Evolutionary conservation across 768 basidiomycete genomes (phyloP).

Genomic region (Trametes gibbosa): DNA sequence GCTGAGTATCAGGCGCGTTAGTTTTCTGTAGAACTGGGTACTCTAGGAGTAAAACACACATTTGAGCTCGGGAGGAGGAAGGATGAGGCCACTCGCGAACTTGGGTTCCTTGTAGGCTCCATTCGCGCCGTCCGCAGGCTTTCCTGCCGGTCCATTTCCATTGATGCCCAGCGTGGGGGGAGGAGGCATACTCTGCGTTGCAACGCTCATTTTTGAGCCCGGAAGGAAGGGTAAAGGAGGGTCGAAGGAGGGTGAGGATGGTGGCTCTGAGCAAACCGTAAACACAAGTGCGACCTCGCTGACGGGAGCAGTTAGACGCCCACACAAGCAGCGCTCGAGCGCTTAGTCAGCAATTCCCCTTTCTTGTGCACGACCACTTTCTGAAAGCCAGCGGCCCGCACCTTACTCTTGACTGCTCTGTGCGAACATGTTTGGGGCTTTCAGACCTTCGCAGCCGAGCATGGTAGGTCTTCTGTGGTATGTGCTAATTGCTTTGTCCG

Average conservation of each 20-base stretch:
- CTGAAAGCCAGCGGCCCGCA: constrained; percentile 11
- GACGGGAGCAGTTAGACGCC: constrained; percentile 4
- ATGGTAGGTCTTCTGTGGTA: constrained; percentile 86
- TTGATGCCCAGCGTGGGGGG: constrained; percentile 36
- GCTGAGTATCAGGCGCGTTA: constrained; percentile 40
- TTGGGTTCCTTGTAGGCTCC: constrained; percentile 35
- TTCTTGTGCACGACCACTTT: constrained; percentile 11
- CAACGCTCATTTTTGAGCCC: constrained; percentile 40
- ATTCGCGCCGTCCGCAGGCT: constrained; percentile 38
- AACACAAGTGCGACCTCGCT: constrained; percentile 2
- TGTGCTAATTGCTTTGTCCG: constrained; percentile 17
- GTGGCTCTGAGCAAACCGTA: constrained; percentile 3
- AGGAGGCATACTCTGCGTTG: constrained; percentile 33
- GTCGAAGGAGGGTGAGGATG: constrained; percentile 23
- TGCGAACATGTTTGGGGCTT: constrained; percentile 77
- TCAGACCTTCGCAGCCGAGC: constrained; percentile 65
- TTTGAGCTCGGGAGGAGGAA: constrained; percentile 95
- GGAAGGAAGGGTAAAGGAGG: constrained; percentile 22
- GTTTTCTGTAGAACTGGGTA: background rate
- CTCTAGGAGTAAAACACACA: constrained; percentile 44
- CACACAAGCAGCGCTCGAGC: background rate
- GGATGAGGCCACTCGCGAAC: constrained; percentile 84
- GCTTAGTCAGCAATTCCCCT: constrained; percentile 28
- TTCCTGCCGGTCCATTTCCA: constrained; percentile 40
- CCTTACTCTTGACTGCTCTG: constrained; percentile 6